Percentiles rank a stretch among this genome's conserved stretches.
These are phyloP conservation scores for Fusarium newnesense DNA, from an alignment of 2,329 filamentous ascomycete species.

Conservation along the genomic window DNA sequence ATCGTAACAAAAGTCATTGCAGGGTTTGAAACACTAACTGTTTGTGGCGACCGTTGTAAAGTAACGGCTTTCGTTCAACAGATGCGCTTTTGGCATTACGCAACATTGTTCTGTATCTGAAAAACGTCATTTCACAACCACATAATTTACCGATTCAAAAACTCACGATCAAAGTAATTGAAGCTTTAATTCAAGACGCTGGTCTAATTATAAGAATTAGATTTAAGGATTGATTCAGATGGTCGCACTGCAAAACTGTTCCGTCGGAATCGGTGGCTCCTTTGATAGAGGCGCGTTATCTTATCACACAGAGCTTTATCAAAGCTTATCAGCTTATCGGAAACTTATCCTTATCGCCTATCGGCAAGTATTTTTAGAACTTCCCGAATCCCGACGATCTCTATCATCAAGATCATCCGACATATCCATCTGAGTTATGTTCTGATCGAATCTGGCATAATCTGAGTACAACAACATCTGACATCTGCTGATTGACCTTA, in stretches of 20 bases:
- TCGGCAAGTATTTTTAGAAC: not conserved
- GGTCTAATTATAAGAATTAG: too few species aligned
- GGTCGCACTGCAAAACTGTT: too few species aligned
- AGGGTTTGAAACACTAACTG: accelerated
- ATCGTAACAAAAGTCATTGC: not conserved
- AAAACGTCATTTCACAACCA: accelerated
- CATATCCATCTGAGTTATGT: not conserved
- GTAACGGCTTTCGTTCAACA: too few species aligned
- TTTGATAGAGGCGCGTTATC: not conserved
- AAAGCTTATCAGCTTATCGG: not conserved
- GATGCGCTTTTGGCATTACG: too few species aligned
- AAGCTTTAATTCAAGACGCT: too few species aligned
- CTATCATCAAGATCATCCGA: not conserved
- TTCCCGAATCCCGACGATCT: not conserved
- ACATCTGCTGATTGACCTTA: not conserved
- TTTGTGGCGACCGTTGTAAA: too few species aligned
- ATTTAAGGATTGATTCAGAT: not conserved
- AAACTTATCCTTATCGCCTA: not conserved
- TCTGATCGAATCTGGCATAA: not conserved
- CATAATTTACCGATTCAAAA: accelerated
- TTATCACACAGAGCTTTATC: not conserved
- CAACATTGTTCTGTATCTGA: too few species aligned
- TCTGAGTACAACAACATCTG: not conserved
- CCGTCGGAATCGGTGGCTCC: too few species aligned
- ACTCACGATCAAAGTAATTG: accelerated